Conservation (phyloP, 129 eudicot genomes). For the Flaveria bidentis region DNA sequence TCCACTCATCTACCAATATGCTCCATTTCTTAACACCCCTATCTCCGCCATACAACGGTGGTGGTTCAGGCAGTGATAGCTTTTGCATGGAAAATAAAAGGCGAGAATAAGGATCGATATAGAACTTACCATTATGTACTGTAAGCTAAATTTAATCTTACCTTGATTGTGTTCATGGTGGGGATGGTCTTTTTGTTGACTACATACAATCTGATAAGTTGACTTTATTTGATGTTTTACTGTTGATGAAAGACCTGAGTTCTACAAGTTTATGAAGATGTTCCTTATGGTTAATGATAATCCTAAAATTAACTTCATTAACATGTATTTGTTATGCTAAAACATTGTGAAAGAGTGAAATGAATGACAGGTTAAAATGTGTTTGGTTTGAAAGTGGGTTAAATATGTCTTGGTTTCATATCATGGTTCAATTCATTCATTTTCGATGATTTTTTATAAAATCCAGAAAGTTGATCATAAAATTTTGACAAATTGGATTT, state of each 20-base stretch:
- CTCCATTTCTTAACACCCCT: constrained; percentile 74
- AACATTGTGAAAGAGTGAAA: background rate
- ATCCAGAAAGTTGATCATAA: too few species aligned
- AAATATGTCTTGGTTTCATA: too few species aligned
- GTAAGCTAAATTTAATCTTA: constrained; percentile 22
- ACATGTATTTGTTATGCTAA: too few species aligned
- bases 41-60: constrained; percentile 67
- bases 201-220: constrained; percentile 9
- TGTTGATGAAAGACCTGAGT: constrained; percentile 4
- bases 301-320: too few species aligned
- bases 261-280: constrained; percentile 3
- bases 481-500: too few species aligned
- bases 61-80: constrained; percentile 71
- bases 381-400: background rate
- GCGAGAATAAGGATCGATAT: constrained; percentile 29
- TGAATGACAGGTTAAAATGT: too few species aligned
- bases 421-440: too few species aligned
- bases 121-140: constrained; percentile 29
- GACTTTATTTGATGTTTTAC: constrained; percentile 17
- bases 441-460: too few species aligned
- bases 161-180: background rate
- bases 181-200: constrained; percentile 1
- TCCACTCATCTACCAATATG: constrained; percentile 69
- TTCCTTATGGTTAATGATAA: background rate
- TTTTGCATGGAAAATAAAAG: constrained; percentile 3